Evolutionary conservation across 768 basidiomycete genomes (phyloP).

Genomic region (Pleurotus sapidus): DNA sequence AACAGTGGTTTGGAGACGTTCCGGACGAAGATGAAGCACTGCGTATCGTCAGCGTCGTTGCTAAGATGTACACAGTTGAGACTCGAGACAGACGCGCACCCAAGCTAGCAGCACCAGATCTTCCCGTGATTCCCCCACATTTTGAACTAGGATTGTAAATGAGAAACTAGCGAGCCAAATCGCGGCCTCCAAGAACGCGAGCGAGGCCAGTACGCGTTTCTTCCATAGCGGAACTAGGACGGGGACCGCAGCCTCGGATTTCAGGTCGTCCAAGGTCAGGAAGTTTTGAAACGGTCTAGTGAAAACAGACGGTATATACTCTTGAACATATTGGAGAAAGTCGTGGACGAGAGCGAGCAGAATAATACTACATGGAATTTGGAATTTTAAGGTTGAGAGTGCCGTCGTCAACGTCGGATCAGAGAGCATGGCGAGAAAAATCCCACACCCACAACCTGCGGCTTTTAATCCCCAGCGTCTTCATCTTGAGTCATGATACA

Average conservation of each 20-base stretch:
- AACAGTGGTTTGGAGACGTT: slow-evolving; percentile 36
- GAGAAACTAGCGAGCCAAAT: slow-evolving; percentile 42
- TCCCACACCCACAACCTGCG: not conserved
- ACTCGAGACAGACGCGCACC: slow-evolving; percentile 34
- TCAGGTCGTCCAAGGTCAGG: slow-evolving; percentile 41
- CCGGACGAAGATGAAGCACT: slow-evolving; percentile 45
- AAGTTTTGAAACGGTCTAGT: slow-evolving; percentile 50
- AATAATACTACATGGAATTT: slow-evolving; percentile 19
- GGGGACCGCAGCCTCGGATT: slow-evolving; percentile 15
- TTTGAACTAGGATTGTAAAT: slow-evolving; percentile 26
- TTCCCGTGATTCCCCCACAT: slow-evolving; percentile 17
- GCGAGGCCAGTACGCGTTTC: slow-evolving; percentile 26
- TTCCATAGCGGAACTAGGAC: slow-evolving; percentile 22
- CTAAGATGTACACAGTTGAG: not conserved
- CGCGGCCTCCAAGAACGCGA: slow-evolving; percentile 36
- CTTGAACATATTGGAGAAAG: slow-evolving; percentile 17
- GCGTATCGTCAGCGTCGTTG: slow-evolving; percentile 8
- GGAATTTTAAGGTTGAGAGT: not conserved
- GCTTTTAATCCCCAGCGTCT: too few species aligned
- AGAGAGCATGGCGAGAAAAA: slow-evolving; percentile 6
- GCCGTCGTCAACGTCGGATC: not conserved
- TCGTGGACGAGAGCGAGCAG: slow-evolving; percentile 27
- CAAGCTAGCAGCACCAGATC: slow-evolving; percentile 40
- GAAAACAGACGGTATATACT: slow-evolving; percentile 18
- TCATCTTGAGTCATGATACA: too few species aligned